These are phyloP conservation scores for Cystobasidium sp. DNA, from an alignment of 1,284 basidiomycete genomes.

Conservation along the genomic window DNA sequence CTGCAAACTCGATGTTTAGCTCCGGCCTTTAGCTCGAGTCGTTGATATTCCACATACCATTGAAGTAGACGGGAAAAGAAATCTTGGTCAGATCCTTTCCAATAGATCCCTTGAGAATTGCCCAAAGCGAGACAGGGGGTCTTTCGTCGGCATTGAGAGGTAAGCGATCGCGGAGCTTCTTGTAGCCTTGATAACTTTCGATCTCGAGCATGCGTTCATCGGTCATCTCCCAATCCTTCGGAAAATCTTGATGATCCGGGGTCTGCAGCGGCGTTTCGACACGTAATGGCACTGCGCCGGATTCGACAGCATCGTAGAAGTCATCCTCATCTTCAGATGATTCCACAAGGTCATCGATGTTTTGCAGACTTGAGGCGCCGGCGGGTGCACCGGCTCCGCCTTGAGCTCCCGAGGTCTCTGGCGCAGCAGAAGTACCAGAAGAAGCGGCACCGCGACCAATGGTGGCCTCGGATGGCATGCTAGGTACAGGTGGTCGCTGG, in stretches of 20 bases:
- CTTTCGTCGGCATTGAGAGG: slow-evolving; percentile 77
- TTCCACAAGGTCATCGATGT: slow-evolving; percentile 58
- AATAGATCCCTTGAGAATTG: slow-evolving; percentile 91
- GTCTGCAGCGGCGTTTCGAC: slow-evolving; percentile 48
- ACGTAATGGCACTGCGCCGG: slow-evolving; percentile 65
- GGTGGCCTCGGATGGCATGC: background rate
- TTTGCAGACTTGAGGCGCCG: slow-evolving; percentile 7
- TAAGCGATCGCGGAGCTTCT: slow-evolving; percentile 67
- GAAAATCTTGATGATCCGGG: slow-evolving; percentile 45
- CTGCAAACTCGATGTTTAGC: slow-evolving; percentile 62
- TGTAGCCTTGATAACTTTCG: slow-evolving; percentile 72
- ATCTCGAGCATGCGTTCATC: slow-evolving; percentile 56
- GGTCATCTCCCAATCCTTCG: slow-evolving; percentile 50
- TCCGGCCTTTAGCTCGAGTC: background rate
- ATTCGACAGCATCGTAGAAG: slow-evolving; percentile 96
- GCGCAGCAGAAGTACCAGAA: background rate
- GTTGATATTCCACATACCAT: slow-evolving; percentile 71
- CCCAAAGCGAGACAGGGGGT: slow-evolving; percentile 91
- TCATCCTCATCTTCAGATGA: slow-evolving; percentile 92
- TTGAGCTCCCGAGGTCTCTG: too few species aligned
- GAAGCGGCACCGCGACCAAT: background rate
- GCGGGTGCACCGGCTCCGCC: background rate
- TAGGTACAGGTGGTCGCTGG: background rate
- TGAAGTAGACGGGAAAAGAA: slow-evolving; percentile 90
- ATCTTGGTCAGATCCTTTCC: slow-evolving; percentile 98